phyloP scores from a whole-genome alignment of 106 monocot species.

The Chionographis japonica region DNA sequence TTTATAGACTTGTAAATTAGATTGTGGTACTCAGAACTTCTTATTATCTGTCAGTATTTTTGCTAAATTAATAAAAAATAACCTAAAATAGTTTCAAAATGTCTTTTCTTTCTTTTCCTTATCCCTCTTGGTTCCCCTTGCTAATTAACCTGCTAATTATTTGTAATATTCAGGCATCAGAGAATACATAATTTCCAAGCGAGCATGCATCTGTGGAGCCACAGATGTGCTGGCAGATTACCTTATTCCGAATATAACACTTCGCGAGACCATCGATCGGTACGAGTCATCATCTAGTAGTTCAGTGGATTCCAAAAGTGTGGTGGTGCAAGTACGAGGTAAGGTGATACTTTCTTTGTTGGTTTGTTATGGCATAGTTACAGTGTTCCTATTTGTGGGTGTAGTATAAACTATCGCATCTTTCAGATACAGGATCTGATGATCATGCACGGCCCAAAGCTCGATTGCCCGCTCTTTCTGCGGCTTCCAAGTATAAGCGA shows the following conservation, averaged over 20 bases:
- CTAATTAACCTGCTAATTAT: too few species aligned
- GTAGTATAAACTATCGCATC: too few species aligned
- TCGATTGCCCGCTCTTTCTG: too few species aligned
- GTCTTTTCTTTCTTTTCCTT: neutral
- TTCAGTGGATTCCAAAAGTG: constrained; percentile 30
- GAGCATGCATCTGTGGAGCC: constrained; percentile 44
- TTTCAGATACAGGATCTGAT: too few species aligned
- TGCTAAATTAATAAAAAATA: neutral
- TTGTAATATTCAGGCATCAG: constrained; percentile 38
- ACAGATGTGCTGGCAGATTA: constrained; percentile 45
- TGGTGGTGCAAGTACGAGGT: constrained; percentile 24
- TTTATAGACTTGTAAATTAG: neutral
- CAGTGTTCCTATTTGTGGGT: too few species aligned
- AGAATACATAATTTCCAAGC: constrained; percentile 44
- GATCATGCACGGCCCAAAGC: too few species aligned
- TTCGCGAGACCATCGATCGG: constrained; percentile 49
- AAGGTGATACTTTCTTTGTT: neutral
- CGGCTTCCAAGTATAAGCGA: too few species aligned
- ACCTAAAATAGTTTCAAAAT: neutral
- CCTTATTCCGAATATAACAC: constrained; percentile 50
- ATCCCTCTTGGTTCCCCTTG: neutral
- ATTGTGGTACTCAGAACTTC: neutral
- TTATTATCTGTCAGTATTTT: neutral
- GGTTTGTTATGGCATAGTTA: too few species aligned
- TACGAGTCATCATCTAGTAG: constrained; percentile 31